Base-by-base conservation (phyloP, 75 land plant genomes). In the Picea sitchensis region DNA sequence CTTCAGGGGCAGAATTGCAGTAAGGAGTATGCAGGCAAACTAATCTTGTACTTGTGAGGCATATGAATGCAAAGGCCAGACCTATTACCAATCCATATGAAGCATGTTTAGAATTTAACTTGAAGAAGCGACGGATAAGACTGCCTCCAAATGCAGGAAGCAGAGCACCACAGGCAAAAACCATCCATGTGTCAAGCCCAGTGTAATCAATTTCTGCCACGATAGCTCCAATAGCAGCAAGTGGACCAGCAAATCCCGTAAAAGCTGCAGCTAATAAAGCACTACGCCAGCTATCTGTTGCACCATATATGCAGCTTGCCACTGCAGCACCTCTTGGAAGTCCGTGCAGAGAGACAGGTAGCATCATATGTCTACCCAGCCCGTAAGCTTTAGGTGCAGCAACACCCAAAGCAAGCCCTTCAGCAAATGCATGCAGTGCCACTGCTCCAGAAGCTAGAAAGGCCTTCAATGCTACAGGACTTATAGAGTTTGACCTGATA, bases 381-480 rank as follows among this genome's bases (percentile, higher is more conserved):
- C 98, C 98, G 80, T 91, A 93, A 75, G 96, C 96, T 81, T 92
- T 92, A n/a, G 94, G 90, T 12, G 99, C 98, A 36, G 98, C 99
- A 23, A 97, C 98, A 59, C 99, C 99, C 59, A 97, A 80, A 11
- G 98, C 96, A 61, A 97, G 90, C 18, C 99, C 99, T 77, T 97
- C 99, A 12, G 90, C 86, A 60, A 97, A 85, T 5, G 96, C 94
- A 82, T 97, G 96, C 3, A 97, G 41, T 38, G 89, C 92, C 58
- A 96, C 79, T 18, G 87, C 87, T 51, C 86, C 86, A 73, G 92
- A 89, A 60, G 98, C 93, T 18, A 93, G 68, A 76, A 88, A 83
- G 73, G 95, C 84, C 57, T 94, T 90, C 18, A 87, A 86, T 6
- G 89, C 87, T 60, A 86, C 73, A 15, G 80, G 83, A 74, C 96